These are phyloP conservation scores for Penicillium dipodomyicola DNA, from an alignment of 495 filamentous ascomycete genomes.

Conservation along the genomic window DNA sequence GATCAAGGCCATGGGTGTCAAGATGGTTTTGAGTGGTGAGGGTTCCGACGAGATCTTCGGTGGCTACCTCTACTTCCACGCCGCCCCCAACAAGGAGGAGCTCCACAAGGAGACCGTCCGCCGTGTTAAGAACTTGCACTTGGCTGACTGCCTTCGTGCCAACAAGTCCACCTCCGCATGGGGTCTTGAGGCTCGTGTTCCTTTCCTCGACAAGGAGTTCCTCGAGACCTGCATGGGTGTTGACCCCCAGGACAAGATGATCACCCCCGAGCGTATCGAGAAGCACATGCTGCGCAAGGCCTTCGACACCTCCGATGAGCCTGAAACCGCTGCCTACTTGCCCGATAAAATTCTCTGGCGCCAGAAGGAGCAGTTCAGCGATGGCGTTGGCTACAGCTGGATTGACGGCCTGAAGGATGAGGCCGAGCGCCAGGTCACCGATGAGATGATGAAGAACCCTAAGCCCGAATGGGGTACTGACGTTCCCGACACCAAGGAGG, in stretches of 20 bases:
- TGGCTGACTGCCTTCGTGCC: slow-evolving; percentile 91
- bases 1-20: slow-evolving; percentile 98
- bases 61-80: slow-evolving; percentile 98
- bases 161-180: slow-evolving; percentile 99
- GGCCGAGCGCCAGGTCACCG: slow-evolving; percentile 81
- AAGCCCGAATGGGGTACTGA: slow-evolving; percentile 93
- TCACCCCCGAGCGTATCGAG: slow-evolving; percentile 85
- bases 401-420: slow-evolving; percentile 95
- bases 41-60: slow-evolving; percentile 97
- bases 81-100: slow-evolving; percentile 80
- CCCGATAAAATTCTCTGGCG: slow-evolving; percentile 94
- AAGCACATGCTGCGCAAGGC: slow-evolving; percentile 97
- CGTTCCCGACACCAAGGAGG: slow-evolving; percentile 93
- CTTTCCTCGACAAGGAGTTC: slow-evolving; percentile 97
- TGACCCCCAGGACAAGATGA: slow-evolving; percentile 93
- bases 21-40: slow-evolving; percentile 98
- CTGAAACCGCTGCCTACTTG: slow-evolving; percentile 74
- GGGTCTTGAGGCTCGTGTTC: slow-evolving; percentile 97
- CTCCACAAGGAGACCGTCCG: slow-evolving; percentile 93
- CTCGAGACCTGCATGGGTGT: slow-evolving; percentile 87
- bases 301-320: slow-evolving; percentile 88
- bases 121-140: slow-evolving; percentile 90
- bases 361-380: slow-evolving; percentile 99
- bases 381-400: slow-evolving; percentile 98
- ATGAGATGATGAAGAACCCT: slow-evolving; percentile 96